Conservation (phyloP, 148 eudicot species). For the Silene conica region DNA sequence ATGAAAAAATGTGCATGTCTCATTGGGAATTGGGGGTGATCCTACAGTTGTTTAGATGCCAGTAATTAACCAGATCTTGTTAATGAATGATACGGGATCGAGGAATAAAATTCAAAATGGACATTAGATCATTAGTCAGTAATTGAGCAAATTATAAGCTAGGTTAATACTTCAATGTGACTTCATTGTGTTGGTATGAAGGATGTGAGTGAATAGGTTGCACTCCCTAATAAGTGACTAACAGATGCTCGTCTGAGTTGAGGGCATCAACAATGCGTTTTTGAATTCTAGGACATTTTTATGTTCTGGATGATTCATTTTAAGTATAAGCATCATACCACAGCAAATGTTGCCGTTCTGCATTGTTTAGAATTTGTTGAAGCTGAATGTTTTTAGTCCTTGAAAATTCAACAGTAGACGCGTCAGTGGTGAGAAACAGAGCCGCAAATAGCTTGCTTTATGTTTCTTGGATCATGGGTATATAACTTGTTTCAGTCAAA, state of each 20-base stretch:
- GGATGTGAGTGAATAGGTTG: neutral
- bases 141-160: neutral
- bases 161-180: neutral
- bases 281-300: neutral
- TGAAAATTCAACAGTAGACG: neutral
- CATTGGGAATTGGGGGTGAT: too few relatives aligned
- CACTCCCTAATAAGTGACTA: neutral
- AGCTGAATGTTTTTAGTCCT: neutral
- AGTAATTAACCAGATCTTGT: neutral
- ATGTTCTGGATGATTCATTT: neutral
- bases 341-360: neutral
- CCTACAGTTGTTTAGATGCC: too few relatives aligned
- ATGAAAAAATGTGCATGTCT: too few relatives aligned
- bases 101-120: neutral
- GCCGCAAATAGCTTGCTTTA: neutral
- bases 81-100: neutral
- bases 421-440: neutral
- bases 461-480: neutral
- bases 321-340: neutral
- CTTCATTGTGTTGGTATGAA: neutral
- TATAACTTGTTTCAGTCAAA: neutral
- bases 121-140: neutral
- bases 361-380: neutral
- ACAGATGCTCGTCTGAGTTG: neutral
- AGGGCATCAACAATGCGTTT: neutral